Base-by-base conservation (phyloP, 169 alveolate species). In the Eimeria necatrix region DNA sequence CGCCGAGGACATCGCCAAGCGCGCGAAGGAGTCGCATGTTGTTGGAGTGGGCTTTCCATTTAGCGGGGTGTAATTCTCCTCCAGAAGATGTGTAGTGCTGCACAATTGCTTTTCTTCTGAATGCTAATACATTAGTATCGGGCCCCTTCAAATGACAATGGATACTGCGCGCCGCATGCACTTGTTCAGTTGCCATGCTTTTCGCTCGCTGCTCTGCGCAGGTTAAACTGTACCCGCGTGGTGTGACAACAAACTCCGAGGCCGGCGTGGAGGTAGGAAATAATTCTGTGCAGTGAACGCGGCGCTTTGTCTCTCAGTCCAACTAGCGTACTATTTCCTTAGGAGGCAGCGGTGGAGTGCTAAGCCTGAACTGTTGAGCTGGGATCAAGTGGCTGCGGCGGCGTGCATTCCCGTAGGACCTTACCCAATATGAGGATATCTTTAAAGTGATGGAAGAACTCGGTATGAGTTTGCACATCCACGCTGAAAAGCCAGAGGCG, bases 201-300 rank as follows among this genome's bases (percentile, higher is more conserved):
- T 18, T 68, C 46, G 48, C n/a, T 68, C 16, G 18, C 4, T 18
- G 84, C 80, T 46, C 16, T 22, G 0, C 22, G 60, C 95, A 87
- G 95, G 94, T 95, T 71, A 95, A 95, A 64, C 51, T 95, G 73
- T 95, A 95, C 53, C 97, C 97, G 5, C 86, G 91, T 20, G 97
- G 97, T 46, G 97, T 95, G 59, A 95, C 97, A 10, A 95, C 97
- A 18, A 93, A 93, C 85, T 86, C 95, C 0, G 96, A 95, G 24
- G 52, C 49, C 10, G 97, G 97, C 53, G 95, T 95, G 76, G 95
- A 95, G 96, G 94, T 94, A 22, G 52, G 94, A 3, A 16, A 20
- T 16, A 59, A 16, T 16, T 59, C 70, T 59, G 70, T 59, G 70
- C 70, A 12, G 20, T 12, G 70, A 59, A 59, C 22, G 8, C 24